Base-by-base conservation (phyloP, 2,329 filamentous ascomycete genomes). In the Penicillium occitanis region DNA sequence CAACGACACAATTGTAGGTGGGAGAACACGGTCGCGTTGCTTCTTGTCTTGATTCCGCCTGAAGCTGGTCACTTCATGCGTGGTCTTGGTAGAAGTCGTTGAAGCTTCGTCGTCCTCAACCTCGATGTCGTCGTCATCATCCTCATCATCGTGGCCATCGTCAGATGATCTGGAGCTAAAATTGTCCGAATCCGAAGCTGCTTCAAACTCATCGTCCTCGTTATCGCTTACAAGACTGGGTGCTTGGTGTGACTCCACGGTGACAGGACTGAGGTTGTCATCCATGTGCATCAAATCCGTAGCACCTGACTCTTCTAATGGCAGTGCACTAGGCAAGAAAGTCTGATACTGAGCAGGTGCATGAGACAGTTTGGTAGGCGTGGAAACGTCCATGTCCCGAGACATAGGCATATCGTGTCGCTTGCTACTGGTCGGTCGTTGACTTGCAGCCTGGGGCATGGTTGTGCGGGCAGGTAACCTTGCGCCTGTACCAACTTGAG, bases 171-270 rank as follows among this genome's bases (percentile, higher is more conserved):
- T 77, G 1, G 80, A 76, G 14, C 75, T 77, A 30, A 87, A 87
- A 4, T 87, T 89, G 51, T 83, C 82, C 0, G 87, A 90, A 55
- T 90, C 87, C 1, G 89, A 91, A 64, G 90, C 78, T 14, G 74
- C 88, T 70, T 91, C 90, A 72, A 90, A 91, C 74, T 92, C 90
- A 73, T 92, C 90, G 10, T 67, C 66, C 14, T 67, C 66, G 22
- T 65, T 55, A 77, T 93, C 91, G 77, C 90, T 92, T 73, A 93
- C 90, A 59, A 93, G 83, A 71, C 90, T 92, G 25, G 91, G 91
- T 8, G 91, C 90, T 70, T 91, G 91, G 76, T 92, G 92, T 75
- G 89, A 90, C 61, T 89, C 83, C 53, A 88, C 79, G 0, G 89
- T 90, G 71, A 88, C 87, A 5, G 90, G 90, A 71, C 89, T 91